Evolutionary conservation across 805 yeast genomes (phyloP), one percentile per base, ranked within the genome.

Genomic region (Yarrowia keelungensis): DNA sequence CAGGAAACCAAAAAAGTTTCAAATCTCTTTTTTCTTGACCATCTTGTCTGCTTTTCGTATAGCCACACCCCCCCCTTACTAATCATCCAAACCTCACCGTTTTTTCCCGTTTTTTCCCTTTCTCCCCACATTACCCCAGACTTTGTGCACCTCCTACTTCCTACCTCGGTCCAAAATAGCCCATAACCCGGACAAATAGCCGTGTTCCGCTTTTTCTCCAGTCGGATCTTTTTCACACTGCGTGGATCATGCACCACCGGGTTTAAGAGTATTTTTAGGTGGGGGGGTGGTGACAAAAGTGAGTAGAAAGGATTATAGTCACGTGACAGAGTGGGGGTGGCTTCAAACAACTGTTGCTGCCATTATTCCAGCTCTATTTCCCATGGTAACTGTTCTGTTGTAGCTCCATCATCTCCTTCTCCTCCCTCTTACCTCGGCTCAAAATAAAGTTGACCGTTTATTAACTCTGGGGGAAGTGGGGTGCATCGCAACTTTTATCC

Each of bases 401-500:
- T 26, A 26, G 7, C 51, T 12, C n/a, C 9, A 3, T 7, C 8
- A 11, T 22, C 26, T n/a, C 36, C 4, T 15, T 9, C 35, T 11
- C 15, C 50, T 8, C 15, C 14, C n/a, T 42, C 36, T 36, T 12
- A 53, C 59, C 59, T 53, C 59, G 59, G 59, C 59, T 53, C 59
- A 36, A 39, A 39, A 53, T 39, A 53, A 26, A 53, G 16, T 16
- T 38, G 4, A 22, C 59, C 43, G 58, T 51, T 26, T 26, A 26
- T 26, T 51, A 12, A 11, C 12, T 12, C 15, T 50, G 39, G 41
- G 22, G n/a, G 38, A 53, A 53, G 59, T 38, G 59, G 59, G 59
- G 59, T 53, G 58, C 58, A 53, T 49, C 19, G 35, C 32, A 35
- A 36, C 58, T 53, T 53, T 53, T 53, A 53, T 53, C 58, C 58